These are phyloP conservation scores for Anethum foeniculum DNA, from an alignment of 140 eudicot genomes.

Conservation along the genomic window DNA sequence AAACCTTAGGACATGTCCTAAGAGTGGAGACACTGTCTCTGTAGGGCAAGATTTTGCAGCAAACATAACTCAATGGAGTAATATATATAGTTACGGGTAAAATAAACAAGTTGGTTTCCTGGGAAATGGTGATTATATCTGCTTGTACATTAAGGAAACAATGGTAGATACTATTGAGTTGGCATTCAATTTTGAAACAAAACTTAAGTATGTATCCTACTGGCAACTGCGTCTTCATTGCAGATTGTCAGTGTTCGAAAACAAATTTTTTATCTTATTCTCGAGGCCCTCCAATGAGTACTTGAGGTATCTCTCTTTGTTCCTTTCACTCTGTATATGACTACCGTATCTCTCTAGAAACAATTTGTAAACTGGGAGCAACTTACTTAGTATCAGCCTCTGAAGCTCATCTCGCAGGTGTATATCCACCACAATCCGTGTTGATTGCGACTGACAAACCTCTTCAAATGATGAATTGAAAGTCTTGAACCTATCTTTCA, in stretches of 20 bases:
- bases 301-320: neutral
- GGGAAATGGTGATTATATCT: neutral
- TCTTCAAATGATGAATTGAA: slow-evolving; percentile 24
- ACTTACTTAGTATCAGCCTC: neutral
- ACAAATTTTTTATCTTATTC: neutral
- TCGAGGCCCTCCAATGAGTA: neutral
- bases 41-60: neutral
- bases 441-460: neutral
- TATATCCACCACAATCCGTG: slow-evolving; percentile 15
- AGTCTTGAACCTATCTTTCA: slow-evolving; percentile 18
- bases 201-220: neutral
- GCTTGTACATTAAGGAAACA: neutral
- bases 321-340: neutral
- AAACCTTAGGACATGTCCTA: neutral
- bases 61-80: neutral
- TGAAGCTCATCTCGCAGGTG: slow-evolving; percentile 13
- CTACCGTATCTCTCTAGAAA: slow-evolving; percentile 9
- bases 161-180: neutral
- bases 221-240: neutral
- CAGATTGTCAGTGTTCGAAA: neutral
- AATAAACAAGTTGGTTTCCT: neutral
- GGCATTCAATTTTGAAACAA: neutral
- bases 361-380: slow-evolving; percentile 19
- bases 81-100: neutral
- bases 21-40: neutral